Evolutionary conservation across 495 filamentous ascomycete genomes (phyloP).

Genomic region (Usnea hakonensis): DNA sequence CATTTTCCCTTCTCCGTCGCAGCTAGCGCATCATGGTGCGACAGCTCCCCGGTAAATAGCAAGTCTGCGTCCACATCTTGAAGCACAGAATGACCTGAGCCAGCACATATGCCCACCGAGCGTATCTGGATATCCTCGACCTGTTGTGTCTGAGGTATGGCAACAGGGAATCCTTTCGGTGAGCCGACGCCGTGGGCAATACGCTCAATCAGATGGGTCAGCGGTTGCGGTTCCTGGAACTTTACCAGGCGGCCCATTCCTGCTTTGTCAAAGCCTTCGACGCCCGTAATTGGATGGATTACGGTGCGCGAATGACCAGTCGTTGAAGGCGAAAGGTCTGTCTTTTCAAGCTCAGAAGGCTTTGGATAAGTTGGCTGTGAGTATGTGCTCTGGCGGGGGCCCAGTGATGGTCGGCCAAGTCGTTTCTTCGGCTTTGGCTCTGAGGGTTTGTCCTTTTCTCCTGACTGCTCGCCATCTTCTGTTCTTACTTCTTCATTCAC

Average conservation of each 20-base stretch:
- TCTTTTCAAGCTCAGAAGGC: slow-evolving; percentile 21
- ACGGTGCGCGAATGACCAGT: slow-evolving; percentile 44
- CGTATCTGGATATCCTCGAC: slow-evolving; percentile 49
- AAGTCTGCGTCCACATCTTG: slow-evolving; percentile 60
- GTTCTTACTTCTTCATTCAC: slow-evolving; percentile 5
- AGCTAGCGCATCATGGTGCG: slow-evolving; percentile 81
- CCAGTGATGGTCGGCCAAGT: slow-evolving; percentile 13
- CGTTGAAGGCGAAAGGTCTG: slow-evolving; percentile 19
- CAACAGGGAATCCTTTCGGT: slow-evolving; percentile 58
- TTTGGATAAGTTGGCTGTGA: slow-evolving; percentile 38
- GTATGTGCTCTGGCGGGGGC: slow-evolving; percentile 28
- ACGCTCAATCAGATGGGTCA: slow-evolving; percentile 54
- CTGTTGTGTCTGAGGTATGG: slow-evolving; percentile 52
- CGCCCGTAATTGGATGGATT: slow-evolving; percentile 42
- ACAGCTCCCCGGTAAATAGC: slow-evolving; percentile 85
- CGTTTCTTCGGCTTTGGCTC: slow-evolving; percentile 14
- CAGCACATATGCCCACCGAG: slow-evolving; percentile 68
- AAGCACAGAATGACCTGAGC: slow-evolving; percentile 69
- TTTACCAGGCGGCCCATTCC: slow-evolving; percentile 73
- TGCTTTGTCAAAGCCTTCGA: slow-evolving; percentile 49
- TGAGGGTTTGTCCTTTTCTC: neutral
- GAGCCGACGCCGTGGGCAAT: slow-evolving; percentile 53
- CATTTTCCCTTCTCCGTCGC: slow-evolving; percentile 81
- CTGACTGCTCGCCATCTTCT: slow-evolving; percentile 6
- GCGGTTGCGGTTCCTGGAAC: slow-evolving; percentile 49